phyloP scores from a whole-genome alignment of 2,329 filamentous ascomycete species.

The Hymenoscyphus fraxineus region DNA sequence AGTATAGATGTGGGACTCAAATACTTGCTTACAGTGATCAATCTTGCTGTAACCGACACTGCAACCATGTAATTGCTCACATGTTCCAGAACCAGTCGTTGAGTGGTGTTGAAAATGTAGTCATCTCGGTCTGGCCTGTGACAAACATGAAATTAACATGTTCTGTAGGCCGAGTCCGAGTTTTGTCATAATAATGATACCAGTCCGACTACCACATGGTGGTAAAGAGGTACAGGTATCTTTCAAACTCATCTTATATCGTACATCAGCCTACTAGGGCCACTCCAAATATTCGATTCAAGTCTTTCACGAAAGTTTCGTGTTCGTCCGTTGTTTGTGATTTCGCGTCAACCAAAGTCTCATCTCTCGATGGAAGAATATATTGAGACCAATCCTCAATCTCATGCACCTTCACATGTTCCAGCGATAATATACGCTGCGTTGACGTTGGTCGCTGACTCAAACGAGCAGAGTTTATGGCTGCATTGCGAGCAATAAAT shows the following conservation, averaged over 20 bases:
- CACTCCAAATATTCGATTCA: neutral
- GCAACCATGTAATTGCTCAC: neutral
- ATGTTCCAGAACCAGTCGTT: neutral
- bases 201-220: neutral
- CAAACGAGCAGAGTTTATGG: neutral
- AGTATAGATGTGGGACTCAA: neutral
- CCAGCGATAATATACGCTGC: too few species aligned
- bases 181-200: too few species aligned
- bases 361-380: neutral
- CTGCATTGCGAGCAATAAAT: constrained; percentile 2
- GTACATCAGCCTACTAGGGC: neutral
- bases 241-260: neutral
- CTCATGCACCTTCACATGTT: neutral
- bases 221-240: neutral
- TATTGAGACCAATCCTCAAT: neutral
- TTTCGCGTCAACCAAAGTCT: neutral
- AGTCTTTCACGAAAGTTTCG: neutral
- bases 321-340: too few species aligned
- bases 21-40: neutral
- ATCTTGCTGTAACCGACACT: neutral
- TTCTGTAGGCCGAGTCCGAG: neutral
- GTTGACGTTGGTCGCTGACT: neutral
- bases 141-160: neutral
- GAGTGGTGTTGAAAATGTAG: neutral
- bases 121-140: neutral